Conservation (phyloP, 2,329 filamentous ascomycete genomes). For the Acrocalymma vagum region DNA sequence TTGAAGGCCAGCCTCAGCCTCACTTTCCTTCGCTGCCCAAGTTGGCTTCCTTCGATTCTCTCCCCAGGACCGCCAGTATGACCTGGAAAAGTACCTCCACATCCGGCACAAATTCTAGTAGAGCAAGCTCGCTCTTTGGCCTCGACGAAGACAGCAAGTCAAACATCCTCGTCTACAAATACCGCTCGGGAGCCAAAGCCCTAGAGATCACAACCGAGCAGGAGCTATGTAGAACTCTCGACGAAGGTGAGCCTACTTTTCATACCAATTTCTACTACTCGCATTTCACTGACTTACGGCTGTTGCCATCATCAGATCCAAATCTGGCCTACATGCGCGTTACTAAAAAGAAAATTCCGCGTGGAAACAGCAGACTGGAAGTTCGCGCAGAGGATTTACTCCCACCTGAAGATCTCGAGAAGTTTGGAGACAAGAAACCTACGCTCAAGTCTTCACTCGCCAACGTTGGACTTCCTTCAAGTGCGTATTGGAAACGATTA, state of each 20-base stretch:
- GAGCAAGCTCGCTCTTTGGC: slow-evolving; percentile 52
- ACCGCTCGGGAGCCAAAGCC: slow-evolving; percentile 48
- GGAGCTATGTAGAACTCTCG: slow-evolving; percentile 51
- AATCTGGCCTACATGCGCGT: slow-evolving; percentile 51
- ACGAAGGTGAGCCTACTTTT: slow-evolving; percentile 38
- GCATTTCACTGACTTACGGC: slow-evolving; percentile 26
- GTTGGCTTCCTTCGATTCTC: too few species aligned
- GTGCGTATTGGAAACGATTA: slow-evolving; percentile 56
- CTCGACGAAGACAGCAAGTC: slow-evolving; percentile 53
- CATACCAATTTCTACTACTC: slow-evolving; percentile 1
- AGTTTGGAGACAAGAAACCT: slow-evolving; percentile 54
- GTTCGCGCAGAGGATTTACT: slow-evolving; percentile 56
- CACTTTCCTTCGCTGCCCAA: slow-evolving; percentile 22
- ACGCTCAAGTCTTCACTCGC: slow-evolving; percentile 58
- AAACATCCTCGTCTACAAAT: slow-evolving; percentile 57
- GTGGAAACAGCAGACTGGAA: slow-evolving; percentile 55
- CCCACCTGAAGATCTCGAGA: slow-evolving; percentile 40
- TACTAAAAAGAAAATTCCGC: slow-evolving; percentile 56
- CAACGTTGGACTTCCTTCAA: slow-evolving; percentile 55
- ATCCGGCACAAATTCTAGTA: slow-evolving; percentile 42
- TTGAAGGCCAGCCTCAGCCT: too few species aligned
- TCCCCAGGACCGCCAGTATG: slow-evolving; percentile 35
- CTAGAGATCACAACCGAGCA: slow-evolving; percentile 54
- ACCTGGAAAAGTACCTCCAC: slow-evolving; percentile 57
- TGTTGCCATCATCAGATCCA: slow-evolving; percentile 43